A percentile compares a stretch with the other conserved stretches of the same genome.
Evolutionary conservation across 106 monocot species (phyloP).

Genomic region (Ottelia alismoides): DNA sequence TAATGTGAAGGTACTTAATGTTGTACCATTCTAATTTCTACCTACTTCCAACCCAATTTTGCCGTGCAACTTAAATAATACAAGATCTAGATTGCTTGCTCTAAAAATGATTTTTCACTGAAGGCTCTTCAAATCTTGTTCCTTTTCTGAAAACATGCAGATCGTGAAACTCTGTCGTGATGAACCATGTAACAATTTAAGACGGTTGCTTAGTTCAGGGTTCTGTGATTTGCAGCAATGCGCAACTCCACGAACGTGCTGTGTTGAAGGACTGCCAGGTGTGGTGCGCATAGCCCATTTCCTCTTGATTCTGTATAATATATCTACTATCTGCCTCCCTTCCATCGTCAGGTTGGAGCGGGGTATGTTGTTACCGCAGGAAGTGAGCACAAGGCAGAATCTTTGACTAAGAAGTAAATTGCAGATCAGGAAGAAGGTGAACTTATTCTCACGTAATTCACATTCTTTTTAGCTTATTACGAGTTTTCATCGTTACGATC

Average conservation of each 20-base stretch:
- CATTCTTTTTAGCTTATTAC: too few species aligned
- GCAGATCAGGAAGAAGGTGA: too few species aligned
- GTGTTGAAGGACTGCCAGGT: constrained; percentile 88
- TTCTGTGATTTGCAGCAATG: constrained; percentile 77
- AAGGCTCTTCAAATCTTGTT: too few species aligned
- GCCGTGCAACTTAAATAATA: too few species aligned
- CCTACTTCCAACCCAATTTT: neutral
- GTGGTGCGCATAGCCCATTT: too few species aligned
- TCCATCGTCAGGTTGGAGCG: constrained; percentile 30
- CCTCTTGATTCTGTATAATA: neutral
- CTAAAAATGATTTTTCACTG: too few species aligned
- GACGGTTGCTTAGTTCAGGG: constrained; percentile 82
- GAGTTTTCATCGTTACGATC: too few species aligned
- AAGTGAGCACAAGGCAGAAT: constrained; percentile 48
- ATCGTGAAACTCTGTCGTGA: constrained; percentile 81
- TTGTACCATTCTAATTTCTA: too few species aligned
- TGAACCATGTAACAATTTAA: constrained; percentile 89
- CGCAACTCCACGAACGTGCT: constrained; percentile 76
- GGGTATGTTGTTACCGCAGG: constrained; percentile 52
- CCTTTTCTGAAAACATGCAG: constrained; percentile 16
- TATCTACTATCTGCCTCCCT: too few species aligned
- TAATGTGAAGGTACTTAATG: constrained; percentile 85
- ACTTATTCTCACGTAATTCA: too few species aligned
- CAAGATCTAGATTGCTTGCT: neutral
- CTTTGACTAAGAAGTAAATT: constrained; percentile 32